phyloP scores from a whole-genome alignment of 768 basidiomycete genomes.

The Zangia roseola region DNA sequence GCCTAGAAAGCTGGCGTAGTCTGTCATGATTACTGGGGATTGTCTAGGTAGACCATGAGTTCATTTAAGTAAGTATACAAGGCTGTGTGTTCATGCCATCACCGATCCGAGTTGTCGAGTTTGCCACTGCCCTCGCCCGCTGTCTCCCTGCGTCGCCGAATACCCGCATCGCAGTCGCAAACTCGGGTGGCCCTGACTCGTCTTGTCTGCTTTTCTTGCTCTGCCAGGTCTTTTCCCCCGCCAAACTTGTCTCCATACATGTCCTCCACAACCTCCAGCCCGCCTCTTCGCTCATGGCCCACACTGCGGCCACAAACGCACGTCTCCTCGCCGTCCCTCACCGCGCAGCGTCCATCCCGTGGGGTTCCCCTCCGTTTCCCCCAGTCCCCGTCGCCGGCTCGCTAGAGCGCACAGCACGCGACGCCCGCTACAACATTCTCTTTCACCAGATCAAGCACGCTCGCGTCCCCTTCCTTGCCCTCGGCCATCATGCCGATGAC shows the following conservation, averaged over 20 bases:
- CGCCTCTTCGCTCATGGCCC: constrained; percentile 55
- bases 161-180: constrained; percentile 51
- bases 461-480: constrained; percentile 47
- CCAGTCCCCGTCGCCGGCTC: constrained; percentile 39
- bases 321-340: constrained; percentile 44
- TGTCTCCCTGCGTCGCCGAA: constrained; percentile 4
- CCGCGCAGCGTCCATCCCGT: constrained; percentile 47
- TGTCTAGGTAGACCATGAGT: no score
- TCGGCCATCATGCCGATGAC: constrained; percentile 81
- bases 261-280: constrained; percentile 71
- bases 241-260: constrained; percentile 61
- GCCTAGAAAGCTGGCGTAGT: constrained; percentile 18
- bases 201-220: constrained; percentile 74
- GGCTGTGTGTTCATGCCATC: constrained; percentile 2
- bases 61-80: no score
- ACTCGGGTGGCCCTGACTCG: constrained; percentile 84
- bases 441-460: constrained; percentile 44
- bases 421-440: constrained; percentile 54
- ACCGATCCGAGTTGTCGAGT: constrained; percentile 49
- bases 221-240: constrained; percentile 35
- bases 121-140: constrained; percentile 40
- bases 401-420: constrained; percentile 58
- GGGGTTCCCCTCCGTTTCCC: constrained; percentile 57
- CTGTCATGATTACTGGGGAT: constrained; percentile 13
- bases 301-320: constrained; percentile 44